Conservation (phyloP, 1,284 basidiomycete genomes). For the Irpex sp. region DNA sequence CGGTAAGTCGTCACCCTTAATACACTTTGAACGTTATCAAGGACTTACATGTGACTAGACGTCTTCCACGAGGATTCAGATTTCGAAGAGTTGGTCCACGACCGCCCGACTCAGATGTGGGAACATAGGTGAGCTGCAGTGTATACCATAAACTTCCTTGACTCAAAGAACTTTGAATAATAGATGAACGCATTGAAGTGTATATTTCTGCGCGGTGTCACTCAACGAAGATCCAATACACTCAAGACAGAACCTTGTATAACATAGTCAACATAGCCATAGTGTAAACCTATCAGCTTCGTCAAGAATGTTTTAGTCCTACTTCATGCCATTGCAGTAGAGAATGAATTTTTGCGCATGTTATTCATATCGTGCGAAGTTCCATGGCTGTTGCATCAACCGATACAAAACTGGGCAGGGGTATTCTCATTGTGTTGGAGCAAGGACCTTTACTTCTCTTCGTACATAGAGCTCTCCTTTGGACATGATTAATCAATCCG, state of each 20-base stretch:
- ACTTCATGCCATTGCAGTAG: background rate
- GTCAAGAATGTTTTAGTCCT: background rate
- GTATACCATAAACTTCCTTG: too few species aligned
- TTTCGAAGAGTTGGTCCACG: slow-evolving; percentile 9
- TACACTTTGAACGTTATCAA: background rate
- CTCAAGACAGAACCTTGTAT: background rate
- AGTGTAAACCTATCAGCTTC: background rate
- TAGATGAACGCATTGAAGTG: too few species aligned
- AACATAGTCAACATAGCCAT: background rate
- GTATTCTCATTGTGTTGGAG: background rate
- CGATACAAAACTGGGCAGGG: background rate
- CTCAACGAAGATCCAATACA: too few species aligned
- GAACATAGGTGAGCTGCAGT: background rate
- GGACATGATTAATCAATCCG: background rate
- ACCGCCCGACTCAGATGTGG: background rate
- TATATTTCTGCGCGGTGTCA: too few species aligned
- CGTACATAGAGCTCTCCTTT: slow-evolving; percentile 1
- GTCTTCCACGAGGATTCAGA: slow-evolving; percentile 45
- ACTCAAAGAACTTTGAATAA: too few species aligned
- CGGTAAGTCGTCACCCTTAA: slow-evolving; percentile 24
- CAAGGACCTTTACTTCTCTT: background rate
- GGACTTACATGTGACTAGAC: slow-evolving; percentile 24
- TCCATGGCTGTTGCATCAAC: background rate
- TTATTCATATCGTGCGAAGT: too few species aligned
- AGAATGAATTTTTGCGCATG: background rate